Base-by-base conservation (phyloP, 371 early-diverging fungal genomes). In the Mortierella sp. region DNA sequence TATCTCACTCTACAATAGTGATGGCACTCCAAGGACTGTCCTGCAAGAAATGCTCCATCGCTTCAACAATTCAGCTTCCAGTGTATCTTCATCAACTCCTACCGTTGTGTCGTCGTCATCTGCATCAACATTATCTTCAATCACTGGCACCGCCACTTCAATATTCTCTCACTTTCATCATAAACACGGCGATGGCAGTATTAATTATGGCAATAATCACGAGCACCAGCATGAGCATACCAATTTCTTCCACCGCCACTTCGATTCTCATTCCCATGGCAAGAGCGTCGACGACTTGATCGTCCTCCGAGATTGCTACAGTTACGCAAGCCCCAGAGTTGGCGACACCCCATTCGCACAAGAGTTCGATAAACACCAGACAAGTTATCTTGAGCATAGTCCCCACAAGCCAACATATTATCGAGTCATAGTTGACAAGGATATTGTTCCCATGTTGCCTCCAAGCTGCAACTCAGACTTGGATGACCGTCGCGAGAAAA, bases 301-400 rank as follows among this genome's bases (percentile, higher is more conserved):
- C 22, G 40, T 75, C 1, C 52, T 88, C 15, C 69, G 88, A 8
- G 87, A 87, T 52, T 77, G 77, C 4, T 88, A 88, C 58, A 83
- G 83, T 6, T 77, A 84, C 52, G 87, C 88, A 0, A 78, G 80
- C 8, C 87, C 89, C 9, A 86, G 83, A 21, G 70, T 87, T 0
- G 87, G 89, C 1, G 87, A 88, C 57, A 78, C 81, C 0, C 74
- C 80, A 3, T 87, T 88, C 79, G 87, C 87, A n/a, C 45, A 65
- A 3, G 72, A 72, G 48, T 81, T 81, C 24, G 70, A 67, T 38
- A 32, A n/a, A 19, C 65, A 81, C 40, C 76, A 81, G 10, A 52
- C 41, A 0, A 33, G 33, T 10, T 81, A 57, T 60, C 19, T 57
- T 28, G 2, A 41, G 4, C 28, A 48, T 19, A 76, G 73, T 22